Evolutionary conservation across 2,329 filamentous ascomycete genomes (phyloP), one percentile per base, ranked within the genome.

Genomic region (Trichoderma atroviride): DNA sequence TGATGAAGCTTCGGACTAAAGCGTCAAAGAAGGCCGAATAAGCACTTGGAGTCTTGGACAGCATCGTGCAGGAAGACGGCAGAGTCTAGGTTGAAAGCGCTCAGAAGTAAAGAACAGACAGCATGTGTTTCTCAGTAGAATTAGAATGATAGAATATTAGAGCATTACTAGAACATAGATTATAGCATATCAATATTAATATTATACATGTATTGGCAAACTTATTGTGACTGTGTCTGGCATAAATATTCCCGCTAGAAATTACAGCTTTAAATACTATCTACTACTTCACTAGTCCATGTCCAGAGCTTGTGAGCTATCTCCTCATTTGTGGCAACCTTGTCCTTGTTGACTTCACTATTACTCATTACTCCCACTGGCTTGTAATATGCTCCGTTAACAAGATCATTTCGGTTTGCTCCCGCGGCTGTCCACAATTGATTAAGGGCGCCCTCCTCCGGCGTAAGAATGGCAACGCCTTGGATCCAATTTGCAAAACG

Each of bases 1-100:
- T 85, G 65, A 85, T 85, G 83, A 84, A 84, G 77, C 76, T 85
- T 52, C 76, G 83, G 27, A 84, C 82, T 22, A 84, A 84, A 78
- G 78, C 79, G 7, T 82, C 82, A 2, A 85, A 84, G 78, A 83
- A 80, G 76, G 82, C 82, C 0, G 79, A 82, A 74, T 81, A 76
- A 24, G 13, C 40, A 43, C 14, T 7, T 43, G n/a, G n/a, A n/a
- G n/a, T n/a, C n/a, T n/a, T n/a, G 5, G 2, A 43, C 7, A 7
- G 37, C 16, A 43, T 19, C 1, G 14, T 19, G 16, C 16, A 43
- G 37, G 37, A 43, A 43, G 37, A 43, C 14, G 5, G 37, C 2
- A 14, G 14, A 19, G 14, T 43, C 6, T 19, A n/a, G 4, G 7
- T n/a, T 43, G 19, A 43, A 7, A 43, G 40, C 40, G 6, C 7